Base-by-base conservation (phyloP, 2,329 filamentous ascomycete species). In the Aspergillus terreus region DNA sequence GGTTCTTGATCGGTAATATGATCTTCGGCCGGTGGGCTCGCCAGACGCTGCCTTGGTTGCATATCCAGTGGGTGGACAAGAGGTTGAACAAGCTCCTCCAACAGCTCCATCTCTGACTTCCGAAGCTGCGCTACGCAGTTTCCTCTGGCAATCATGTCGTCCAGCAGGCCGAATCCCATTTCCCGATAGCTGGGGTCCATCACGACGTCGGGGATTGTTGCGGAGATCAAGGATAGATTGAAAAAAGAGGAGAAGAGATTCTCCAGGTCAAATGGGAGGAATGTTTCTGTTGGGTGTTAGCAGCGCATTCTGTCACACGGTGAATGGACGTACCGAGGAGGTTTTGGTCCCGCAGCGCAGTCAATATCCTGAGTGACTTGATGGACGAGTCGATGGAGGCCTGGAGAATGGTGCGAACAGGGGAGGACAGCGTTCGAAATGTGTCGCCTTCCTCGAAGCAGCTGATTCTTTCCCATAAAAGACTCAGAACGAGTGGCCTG, bases 101-200 rank as follows among this genome's bases (percentile, higher is more conserved):
- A 11, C 2, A 60, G 49, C 42, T 60, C 59, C n/a, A 60, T 55
- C 27, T 61, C 59, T 10, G 56, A 61, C n/a, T 53, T 61, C 10
- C 59, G 59, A 4, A 61, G 46, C 35, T 59, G 58, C 6, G 58
- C 58, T 1, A 61, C 57, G 9, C 57, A 56, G 32, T 57, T 61
- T 7, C 58, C 58, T 2, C 58, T 46, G 1, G 51, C 40, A 4
- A 60, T 60, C 59, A 61, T 58, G 3, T 58, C 58, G 4, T 61
- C 50, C 0, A 61, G 51, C 0, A 61, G 41, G 32, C 51, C 55
- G 30, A 55, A 54, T 12, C 53, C 53, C 45, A 55, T 54, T 27
- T 77, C 50, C 46, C 72, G 48, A 71, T 78, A 52, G 73, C 72
- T 17, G 60, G 75, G 38, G 71, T 60, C 76, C 1, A 74, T 76